Evolutionary conservation across 768 basidiomycete species (phyloP), one percentile per base, ranked within the genome.

Genomic region (Naganishia friedmannii): DNA sequence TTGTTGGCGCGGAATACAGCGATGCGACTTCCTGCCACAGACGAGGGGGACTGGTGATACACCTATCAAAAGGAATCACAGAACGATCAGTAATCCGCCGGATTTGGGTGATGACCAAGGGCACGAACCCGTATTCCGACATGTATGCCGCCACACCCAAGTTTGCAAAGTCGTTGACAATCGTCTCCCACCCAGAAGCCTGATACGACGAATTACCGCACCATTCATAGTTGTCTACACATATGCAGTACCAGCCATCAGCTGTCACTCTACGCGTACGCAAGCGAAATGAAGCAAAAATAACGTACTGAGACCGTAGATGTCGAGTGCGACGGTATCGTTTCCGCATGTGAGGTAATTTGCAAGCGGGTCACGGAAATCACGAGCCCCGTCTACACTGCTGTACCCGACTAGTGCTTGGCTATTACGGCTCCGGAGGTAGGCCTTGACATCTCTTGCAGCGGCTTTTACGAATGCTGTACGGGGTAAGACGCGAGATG

Each of bases 291-390:
- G 6, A 23, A 55, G 8, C 23, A n/a, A n/a, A n/a, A n/a, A n/a
- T n/a, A n/a, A 77, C 78, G 90, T 86, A 82, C 93, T 94, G 65
- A 94, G 82, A 45, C 93, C 93, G 73, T 88, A 95, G 13, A 96
- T 74, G 80, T 96, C 93, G 68, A 96, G 88, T 23, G 89, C 81
- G 17, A 86, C 86, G 9, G 83, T 78, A 67, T 84, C 88, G 10
- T 86, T 86, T 74, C 91, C 90, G 76, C 93, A 96, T 26, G 89
- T 85, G 37, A 96, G 84, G 78, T 88, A 96, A 75, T 88, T 85
- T 10, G 93, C 91, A 42, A 93, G 80, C 39, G 86, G 85, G 70
- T 85, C 77, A 48, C 88, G 83, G 85, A 87, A 92, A 42, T 81
- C 79, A 17, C 86, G 75, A 51, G 84, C 83, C 3, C 89, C 92